These are phyloP conservation scores for Apostasia ramifera DNA, from an alignment of 106 monocot genomes.

Conservation along the genomic window DNA sequence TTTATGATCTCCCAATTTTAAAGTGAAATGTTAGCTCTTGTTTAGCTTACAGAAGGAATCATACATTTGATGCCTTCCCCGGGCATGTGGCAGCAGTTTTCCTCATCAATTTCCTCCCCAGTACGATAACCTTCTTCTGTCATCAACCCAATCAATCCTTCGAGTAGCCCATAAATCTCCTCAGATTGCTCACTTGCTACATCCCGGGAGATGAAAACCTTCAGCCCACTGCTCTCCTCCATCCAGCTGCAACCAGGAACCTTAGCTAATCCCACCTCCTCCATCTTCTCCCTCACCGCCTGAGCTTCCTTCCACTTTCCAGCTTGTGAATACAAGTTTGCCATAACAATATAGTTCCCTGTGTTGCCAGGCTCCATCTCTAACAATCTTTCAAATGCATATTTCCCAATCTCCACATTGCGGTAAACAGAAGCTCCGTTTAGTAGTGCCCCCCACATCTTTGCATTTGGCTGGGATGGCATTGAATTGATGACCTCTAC, in stretches of 20 bases:
- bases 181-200: background rate
- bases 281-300: constrained; percentile 34
- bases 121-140: constrained; percentile 28
- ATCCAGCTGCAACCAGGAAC: constrained; percentile 52
- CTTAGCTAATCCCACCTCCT: constrained; percentile 24
- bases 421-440: constrained; percentile 28
- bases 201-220: constrained; percentile 25
- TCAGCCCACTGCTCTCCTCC: constrained; percentile 17
- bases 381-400: constrained; percentile 28
- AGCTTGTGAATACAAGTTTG: constrained; percentile 28
- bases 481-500: constrained; percentile 19
- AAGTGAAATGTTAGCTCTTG: no score
- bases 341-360: constrained; percentile 47
- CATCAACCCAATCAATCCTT: constrained; percentile 25
- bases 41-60: no score
- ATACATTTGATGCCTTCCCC: background rate
- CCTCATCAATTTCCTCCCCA: constrained; percentile 29
- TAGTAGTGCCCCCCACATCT: constrained; percentile 36
- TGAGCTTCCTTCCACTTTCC: constrained; percentile 41
- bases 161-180: constrained; percentile 11
- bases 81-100: background rate
- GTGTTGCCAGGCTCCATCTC: constrained; percentile 40
- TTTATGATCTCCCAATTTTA: no score
- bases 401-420: constrained; percentile 27
- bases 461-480: constrained; percentile 32